Conservation (phyloP, 331 rosid genomes). For the Rhamnella rubrinervis region DNA sequence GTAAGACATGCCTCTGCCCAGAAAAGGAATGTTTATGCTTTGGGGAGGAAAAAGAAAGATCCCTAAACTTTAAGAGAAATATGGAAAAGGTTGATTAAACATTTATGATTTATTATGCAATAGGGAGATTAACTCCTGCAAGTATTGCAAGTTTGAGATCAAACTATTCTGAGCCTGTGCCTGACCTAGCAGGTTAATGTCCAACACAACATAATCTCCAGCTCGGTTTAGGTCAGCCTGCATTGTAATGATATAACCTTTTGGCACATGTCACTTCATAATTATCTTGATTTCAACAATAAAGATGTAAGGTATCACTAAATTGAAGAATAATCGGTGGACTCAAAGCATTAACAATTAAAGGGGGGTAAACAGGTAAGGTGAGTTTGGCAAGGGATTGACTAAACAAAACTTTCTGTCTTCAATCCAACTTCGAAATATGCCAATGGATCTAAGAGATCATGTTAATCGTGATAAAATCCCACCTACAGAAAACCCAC, state of each 20-base stretch:
- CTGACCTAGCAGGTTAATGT: conserved; percentile 1
- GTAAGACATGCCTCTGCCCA: conserved; percentile 65
- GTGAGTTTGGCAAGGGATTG: not conserved
- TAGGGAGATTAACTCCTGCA: conserved; percentile 5
- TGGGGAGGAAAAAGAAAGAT: not conserved
- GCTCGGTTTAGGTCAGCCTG: conserved; percentile 4
- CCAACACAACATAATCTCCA: conserved; percentile 16
- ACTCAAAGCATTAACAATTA: not conserved
- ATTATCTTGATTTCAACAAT: conserved; percentile 12
- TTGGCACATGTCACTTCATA: conserved; percentile 10
- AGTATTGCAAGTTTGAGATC: conserved; percentile 7
- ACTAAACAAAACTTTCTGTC: not conserved
- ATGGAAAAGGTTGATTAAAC: not conserved
- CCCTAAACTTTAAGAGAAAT: no score
- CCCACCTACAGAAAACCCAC: conserved; percentile 72
- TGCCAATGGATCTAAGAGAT: not conserved
- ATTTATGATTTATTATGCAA: not conserved
- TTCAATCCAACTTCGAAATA: conserved; percentile 1
- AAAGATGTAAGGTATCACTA: conserved; percentile 8
- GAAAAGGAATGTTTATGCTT: conserved; percentile 14
- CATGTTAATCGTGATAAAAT: conserved; percentile 4
- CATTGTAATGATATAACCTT: conserved; percentile 1
- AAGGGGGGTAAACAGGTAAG: not conserved
- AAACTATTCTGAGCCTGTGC: conserved; percentile 3
- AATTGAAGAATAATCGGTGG: conserved; percentile 10